phyloP scores from a whole-genome alignment of 1,284 basidiomycete species.

The Naganishia albida region DNA sequence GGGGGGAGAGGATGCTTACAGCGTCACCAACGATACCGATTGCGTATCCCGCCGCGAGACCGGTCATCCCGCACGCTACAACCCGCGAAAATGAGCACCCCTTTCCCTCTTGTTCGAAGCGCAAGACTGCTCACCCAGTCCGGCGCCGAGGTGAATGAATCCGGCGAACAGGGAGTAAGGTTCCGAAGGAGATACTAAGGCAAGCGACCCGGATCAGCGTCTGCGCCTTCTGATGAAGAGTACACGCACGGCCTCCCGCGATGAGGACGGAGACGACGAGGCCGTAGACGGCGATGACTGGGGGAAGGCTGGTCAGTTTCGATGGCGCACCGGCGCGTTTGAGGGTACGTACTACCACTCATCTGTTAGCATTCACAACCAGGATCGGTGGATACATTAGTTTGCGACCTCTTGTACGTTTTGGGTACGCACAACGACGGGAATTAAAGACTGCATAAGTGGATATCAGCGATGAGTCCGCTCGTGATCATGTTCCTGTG shows the following conservation, averaged over 20 bases:
- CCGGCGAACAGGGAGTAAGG: conserved; percentile 71
- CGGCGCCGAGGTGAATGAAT: conserved; percentile 92
- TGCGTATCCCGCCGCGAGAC: conserved; percentile 95
- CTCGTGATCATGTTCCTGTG: neutral
- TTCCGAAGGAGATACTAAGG: conserved; percentile 58
- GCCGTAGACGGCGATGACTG: conserved; percentile 59
- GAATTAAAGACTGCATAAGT: conserved; percentile 62
- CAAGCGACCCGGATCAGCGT: conserved; percentile 52
- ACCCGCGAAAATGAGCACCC: neutral
- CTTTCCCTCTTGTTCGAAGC: neutral
- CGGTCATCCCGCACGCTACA: conserved; percentile 78
- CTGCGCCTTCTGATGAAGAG: neutral
- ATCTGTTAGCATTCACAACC: conserved; percentile 54
- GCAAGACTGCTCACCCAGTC: conserved; percentile 59
- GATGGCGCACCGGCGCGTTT: neutral
- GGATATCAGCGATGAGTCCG: neutral
- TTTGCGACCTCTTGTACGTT: too few relatives aligned
- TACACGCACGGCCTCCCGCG: conserved; percentile 54
- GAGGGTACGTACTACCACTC: conserved; percentile 65
- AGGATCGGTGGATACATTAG: neutral
- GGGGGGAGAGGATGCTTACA: conserved; percentile 58
- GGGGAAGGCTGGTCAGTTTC: conserved; percentile 24
- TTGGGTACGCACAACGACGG: conserved; percentile 56
- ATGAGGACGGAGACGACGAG: conserved; percentile 66
- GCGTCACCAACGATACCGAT: conserved; percentile 95